A percentile compares a stretch with the other conserved stretches of the same genome.
Evolutionary conservation across 805 yeast genomes (phyloP).

Genomic region (Pichia rugopelliculosa): DNA sequence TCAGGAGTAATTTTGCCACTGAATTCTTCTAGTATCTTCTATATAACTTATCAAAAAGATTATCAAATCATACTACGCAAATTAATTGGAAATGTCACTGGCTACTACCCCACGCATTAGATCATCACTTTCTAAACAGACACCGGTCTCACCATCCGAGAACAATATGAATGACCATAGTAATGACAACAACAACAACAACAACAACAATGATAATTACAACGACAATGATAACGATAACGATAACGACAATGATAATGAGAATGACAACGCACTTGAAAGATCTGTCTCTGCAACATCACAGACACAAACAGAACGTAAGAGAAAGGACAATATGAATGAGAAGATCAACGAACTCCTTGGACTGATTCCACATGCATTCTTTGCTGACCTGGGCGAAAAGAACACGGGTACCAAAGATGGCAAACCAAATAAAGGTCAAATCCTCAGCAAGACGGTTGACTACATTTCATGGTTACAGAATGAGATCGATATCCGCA

Average conservation of each 20-base stretch:
- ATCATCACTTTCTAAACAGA: constrained; percentile 12
- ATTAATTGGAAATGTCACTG: constrained; percentile 4
- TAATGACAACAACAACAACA: constrained; percentile 9
- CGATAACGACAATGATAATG: neutral
- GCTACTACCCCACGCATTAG: constrained; percentile 6
- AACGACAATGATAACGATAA: neutral
- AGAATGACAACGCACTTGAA: constrained; percentile 1
- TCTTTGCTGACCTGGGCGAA: constrained; percentile 34
- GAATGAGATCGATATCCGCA: constrained; percentile 67
- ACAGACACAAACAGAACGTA: constrained; percentile 28
- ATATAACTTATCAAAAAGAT: neutral
- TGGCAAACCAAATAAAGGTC: constrained; percentile 82
- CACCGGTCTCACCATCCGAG: neutral
- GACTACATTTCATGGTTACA: constrained; percentile 65
- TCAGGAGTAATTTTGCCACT: no score
- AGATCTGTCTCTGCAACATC: neutral
- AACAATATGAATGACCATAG: no score
- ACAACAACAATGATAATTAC: neutral
- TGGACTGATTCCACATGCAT: constrained; percentile 29
- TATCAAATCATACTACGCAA: no score
- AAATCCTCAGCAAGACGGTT: constrained; percentile 65
- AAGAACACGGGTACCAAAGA: constrained; percentile 66
- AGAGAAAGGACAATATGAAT: constrained; percentile 50
- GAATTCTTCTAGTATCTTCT: neutral
- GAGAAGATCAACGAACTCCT: constrained; percentile 46